These are phyloP conservation scores for Blastomyces gilchristii DNA, from an alignment of 2,329 filamentous ascomycete genomes.

Conservation along the genomic window DNA sequence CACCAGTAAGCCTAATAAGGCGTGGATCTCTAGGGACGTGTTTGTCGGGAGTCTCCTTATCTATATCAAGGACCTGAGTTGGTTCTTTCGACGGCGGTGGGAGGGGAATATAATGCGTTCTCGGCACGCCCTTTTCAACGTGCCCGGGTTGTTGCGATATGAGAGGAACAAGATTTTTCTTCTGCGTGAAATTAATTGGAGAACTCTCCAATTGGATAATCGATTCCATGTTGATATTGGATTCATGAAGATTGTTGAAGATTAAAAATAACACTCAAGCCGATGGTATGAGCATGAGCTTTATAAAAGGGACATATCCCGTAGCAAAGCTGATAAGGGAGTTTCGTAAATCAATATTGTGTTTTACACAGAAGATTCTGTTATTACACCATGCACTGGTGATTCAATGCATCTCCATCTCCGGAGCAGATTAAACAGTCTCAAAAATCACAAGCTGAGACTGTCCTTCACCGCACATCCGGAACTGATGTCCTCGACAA, in stretches of 20 bases:
- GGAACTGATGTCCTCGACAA: background rate
- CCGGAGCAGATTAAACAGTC: background rate
- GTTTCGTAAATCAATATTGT: background rate
- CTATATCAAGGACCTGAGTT: conserved; percentile 58
- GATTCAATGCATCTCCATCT: background rate
- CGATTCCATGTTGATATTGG: conserved; percentile 2
- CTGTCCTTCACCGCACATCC: background rate
- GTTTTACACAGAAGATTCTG: background rate
- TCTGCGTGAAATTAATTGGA: background rate
- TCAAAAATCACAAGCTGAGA: background rate
- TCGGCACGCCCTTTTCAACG: conserved; percentile 6
- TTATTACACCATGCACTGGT: background rate
- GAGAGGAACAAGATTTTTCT: background rate
- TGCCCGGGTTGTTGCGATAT: background rate
- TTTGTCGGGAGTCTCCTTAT: conserved; percentile 71
- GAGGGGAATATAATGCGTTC: conserved; percentile 46
- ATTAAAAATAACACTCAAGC: background rate
- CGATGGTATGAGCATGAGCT: background rate
- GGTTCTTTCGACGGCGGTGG: conserved; percentile 53
- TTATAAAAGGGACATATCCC: background rate
- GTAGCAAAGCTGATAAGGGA: background rate
- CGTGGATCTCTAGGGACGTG: conserved; percentile 72
- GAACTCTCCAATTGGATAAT: background rate
- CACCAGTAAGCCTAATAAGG: conserved; percentile 74
- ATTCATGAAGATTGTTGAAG: background rate